These are phyloP conservation scores for Triticum turgidum DNA, from an alignment of 176 grass and related monocot genomes.

Conservation along the genomic window DNA sequence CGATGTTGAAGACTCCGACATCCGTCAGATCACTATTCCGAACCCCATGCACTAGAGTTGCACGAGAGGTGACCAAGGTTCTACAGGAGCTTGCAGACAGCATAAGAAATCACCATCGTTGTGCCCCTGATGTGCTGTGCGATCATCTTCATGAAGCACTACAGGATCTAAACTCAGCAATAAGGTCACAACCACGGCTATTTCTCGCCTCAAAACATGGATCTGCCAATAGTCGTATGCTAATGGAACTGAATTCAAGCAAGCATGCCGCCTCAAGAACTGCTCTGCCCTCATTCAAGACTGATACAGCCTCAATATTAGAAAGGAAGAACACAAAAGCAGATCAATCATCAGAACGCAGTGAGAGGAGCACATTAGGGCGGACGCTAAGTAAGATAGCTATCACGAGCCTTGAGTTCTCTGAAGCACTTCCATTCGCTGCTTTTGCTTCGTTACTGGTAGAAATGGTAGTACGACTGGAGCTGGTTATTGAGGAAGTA, in stretches of 20 bases:
- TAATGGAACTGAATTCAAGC: constrained; percentile 32
- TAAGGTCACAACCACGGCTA: constrained; percentile 67
- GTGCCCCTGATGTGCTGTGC: constrained; percentile 63
- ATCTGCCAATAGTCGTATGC: constrained; percentile 27
- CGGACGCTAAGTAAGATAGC: constrained; percentile 85
- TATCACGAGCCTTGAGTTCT: constrained; percentile 80
- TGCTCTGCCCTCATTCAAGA: constrained; percentile 60
- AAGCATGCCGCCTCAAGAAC: constrained; percentile 25
- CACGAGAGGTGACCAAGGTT: constrained; percentile 77
- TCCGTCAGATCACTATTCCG: constrained; percentile 66
- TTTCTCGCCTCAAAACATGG: constrained; percentile 60
- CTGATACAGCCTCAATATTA: constrained; percentile 42
- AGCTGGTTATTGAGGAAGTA: constrained; percentile 91
- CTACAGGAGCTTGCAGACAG: constrained; percentile 70
- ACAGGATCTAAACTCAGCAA: constrained; percentile 65
- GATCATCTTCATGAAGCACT: constrained; percentile 73
- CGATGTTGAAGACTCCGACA: constrained; percentile 50
- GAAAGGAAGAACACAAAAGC: constrained; percentile 39
- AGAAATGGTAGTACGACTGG: constrained; percentile 85
- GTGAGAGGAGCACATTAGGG: constrained; percentile 40
- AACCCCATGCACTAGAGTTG: constrained; percentile 71
- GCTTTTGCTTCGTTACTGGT: constrained; percentile 89
- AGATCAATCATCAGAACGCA: constrained; percentile 25
- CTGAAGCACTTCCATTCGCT: constrained; percentile 82
- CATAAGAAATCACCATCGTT: constrained; percentile 50